Evolutionary conservation across 306 rosid genomes (phyloP), one percentile per base, ranked within the genome.

Genomic region (Senna siamea): DNA sequence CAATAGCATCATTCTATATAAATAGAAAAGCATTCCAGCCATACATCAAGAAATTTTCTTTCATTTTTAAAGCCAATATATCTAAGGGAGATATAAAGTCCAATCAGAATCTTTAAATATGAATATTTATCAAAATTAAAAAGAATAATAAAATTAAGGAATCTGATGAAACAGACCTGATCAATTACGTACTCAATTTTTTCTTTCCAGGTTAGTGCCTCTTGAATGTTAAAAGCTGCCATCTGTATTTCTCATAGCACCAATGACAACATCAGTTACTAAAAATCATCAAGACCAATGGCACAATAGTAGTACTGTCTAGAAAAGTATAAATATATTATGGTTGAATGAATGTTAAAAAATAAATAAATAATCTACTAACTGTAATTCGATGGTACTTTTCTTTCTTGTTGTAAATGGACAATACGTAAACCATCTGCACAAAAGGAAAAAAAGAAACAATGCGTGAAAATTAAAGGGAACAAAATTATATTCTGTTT

Each of bases 221-320:
- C 99, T 84, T 92, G 99, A 82, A 94, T 94, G 81, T 94, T 94
- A 82, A 92, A 94, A 64, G 99, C 99, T 17, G 99, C 99, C 99
- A 94, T 92, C 99, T 94, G 85, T 69, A 72, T 64, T 77, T 59
- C 37, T 55, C 50, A 38, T 19, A 47, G 44, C 64, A 56, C 17
- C 69, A 65, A 73, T 23, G 54, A 52, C 60, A 57, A 7, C 7
- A 40, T 43, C 41, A 48, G 18, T 37, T 50, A 13, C 43, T 22
- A 22, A 56, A 56, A 57, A 3, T 40, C 52, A 56, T 30, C 53
- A 71, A 18, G 14, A 55, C 32, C 32, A 63, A 59, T 34, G 15
- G 59, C 60, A 52, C 26, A 28, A 69, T 28, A 20, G 48, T 62
- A 41, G 34, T 56, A 69, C 74, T 35, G 46, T 47, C 50, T 17